Evolutionary conservation across 805 yeast species (phyloP).

Genomic region (Ogataea nakhonphanomensis): DNA sequence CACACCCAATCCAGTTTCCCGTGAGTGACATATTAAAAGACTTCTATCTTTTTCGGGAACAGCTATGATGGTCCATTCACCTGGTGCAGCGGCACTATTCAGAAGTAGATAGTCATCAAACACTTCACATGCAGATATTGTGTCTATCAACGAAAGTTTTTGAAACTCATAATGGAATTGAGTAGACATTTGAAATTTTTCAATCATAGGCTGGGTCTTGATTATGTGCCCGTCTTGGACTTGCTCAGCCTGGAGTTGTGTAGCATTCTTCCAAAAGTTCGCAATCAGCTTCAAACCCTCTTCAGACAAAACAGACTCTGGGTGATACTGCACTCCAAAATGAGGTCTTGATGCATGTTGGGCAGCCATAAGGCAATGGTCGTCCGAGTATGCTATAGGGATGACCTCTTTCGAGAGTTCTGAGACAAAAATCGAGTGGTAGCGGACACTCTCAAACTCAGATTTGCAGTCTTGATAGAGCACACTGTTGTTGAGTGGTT

Average conservation of each 20-base stretch:
- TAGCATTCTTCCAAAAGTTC: constrained; percentile 59
- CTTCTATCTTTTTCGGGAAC: constrained; percentile 47
- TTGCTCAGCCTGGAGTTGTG: constrained; percentile 1
- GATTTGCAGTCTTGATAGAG: constrained; percentile 42
- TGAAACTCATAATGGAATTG: constrained; percentile 18
- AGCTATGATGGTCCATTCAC: constrained; percentile 86
- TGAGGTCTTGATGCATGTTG: constrained; percentile 60
- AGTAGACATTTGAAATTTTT: constrained; percentile 4
- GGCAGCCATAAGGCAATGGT: constrained; percentile 74
- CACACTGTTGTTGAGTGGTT: constrained; percentile 23
- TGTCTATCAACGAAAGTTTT: background rate
- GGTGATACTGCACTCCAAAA: constrained; percentile 96
- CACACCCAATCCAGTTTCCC: constrained; percentile 36
- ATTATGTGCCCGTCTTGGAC: constrained; percentile 24
- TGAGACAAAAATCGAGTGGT: constrained; percentile 75
- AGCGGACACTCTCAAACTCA: constrained; percentile 69
- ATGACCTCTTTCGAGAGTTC: constrained; percentile 32
- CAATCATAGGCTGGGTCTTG: constrained; percentile 23
- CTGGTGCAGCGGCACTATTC: constrained; percentile 80
- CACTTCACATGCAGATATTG: constrained; percentile 4
- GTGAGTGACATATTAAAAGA: constrained; percentile 58
- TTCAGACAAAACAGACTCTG: constrained; percentile 86
- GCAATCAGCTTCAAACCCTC: constrained; percentile 55
- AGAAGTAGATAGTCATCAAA: constrained; percentile 53
- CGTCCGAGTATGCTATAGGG: constrained; percentile 62